phyloP scores from a whole-genome alignment of 208 protist genomes.

The Trypanosoma mega region DNA sequence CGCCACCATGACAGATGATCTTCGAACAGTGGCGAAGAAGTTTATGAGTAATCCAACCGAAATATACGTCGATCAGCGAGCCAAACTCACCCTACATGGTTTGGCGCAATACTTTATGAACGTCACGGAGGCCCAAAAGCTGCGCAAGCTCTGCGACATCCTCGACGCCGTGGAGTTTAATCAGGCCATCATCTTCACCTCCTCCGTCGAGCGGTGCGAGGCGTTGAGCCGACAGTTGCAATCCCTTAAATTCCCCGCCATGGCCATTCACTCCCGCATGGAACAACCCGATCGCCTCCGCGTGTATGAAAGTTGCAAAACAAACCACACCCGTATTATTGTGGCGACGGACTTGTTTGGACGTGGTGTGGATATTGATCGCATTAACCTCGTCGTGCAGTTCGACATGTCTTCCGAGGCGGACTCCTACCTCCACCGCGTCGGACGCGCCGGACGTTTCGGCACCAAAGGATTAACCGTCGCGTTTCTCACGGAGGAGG shows the following conservation, averaged over 20 bases:
- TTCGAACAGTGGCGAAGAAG: conserved; percentile 95
- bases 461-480: conserved; percentile 99
- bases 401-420: conserved; percentile 98
- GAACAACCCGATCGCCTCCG: conserved; percentile 91
- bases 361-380: conserved; percentile 99
- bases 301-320: conserved; percentile 97
- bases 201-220: conserved; percentile 90
- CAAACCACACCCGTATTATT: conserved; percentile 97
- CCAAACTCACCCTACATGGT: conserved; percentile 99
- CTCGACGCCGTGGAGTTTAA: conserved; percentile 99
- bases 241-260: conserved; percentile 96
- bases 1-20: conserved; percentile 97
- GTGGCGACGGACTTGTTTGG: conserved; percentile 99
- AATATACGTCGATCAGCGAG: conserved; percentile 98
- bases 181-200: conserved; percentile 99
- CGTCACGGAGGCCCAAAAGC: conserved; percentile 97
- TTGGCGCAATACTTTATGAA: conserved; percentile 99
- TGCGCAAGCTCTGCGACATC: conserved; percentile 96
- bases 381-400: conserved; percentile 99
- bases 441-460: conserved; percentile 97
- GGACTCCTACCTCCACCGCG: conserved; percentile 99
- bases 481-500: conserved; percentile 96
- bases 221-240: conserved; percentile 95
- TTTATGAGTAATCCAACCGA: conserved; percentile 97
- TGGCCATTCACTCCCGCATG: conserved; percentile 95